Evolutionary conservation across 1,139 yeast species (phyloP), one percentile per base, ranked within the genome.

Genomic region (Yamadazyma dushanensis): DNA sequence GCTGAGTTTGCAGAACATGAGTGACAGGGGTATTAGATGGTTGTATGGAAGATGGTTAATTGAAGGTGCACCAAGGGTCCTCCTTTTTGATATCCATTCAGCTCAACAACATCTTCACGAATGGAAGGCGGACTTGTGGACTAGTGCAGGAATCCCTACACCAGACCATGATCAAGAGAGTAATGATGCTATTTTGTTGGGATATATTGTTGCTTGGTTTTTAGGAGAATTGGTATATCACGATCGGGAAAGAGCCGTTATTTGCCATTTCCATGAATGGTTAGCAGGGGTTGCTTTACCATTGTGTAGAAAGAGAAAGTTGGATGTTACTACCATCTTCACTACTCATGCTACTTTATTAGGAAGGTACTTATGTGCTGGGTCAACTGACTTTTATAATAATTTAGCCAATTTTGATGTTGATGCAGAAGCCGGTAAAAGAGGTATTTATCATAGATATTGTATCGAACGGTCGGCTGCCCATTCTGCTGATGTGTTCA

Each of bases 191-290:
- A 87, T 92, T 46, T 70, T 92, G 47, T 71, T 92, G 51, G 98
- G 98, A 21, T 92, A 92, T 63, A 66, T 89, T 45, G 95, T 89
- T 24, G 96, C 97, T 2, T 92, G 98, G 98, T 90, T 92, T 61
- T 70, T 92, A 46, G 98, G 98, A 11, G 97, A 92, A 60, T 76
- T 87, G 60, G 89, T 87, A 10, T 80, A 75, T 56, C 79, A 81
- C 50, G 96, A 92, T 59, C 76, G 79, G 24, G 83, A 83, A 36
- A 78, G 89, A 46, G 97, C 97, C 1, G 90, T 92, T 35, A 82
- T 92, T 47, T 85, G 95, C 39, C 98, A 92, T 57, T 89, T 87
- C 64, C 98, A 92, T 64, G 98, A 92, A 63, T 92, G 98, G 98
- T 73, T 92, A 38, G 97, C 98, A 1, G 97, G 97, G 50, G 88